phyloP scores from a whole-genome alignment of 2,329 filamentous ascomycete species.

The Hypomyces perniciosus region DNA sequence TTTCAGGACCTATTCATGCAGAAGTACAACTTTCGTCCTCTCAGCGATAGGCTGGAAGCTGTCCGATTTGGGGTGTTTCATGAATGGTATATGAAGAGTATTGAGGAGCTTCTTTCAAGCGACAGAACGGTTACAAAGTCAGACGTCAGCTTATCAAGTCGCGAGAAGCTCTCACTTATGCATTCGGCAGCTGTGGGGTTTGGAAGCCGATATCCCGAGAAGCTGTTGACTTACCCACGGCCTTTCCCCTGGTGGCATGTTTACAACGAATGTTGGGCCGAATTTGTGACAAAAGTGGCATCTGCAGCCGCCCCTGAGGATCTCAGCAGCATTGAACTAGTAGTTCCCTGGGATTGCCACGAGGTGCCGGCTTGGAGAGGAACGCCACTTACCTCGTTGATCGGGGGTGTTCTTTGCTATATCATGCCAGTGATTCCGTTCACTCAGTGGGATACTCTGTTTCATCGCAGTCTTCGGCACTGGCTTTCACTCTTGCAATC shows the following conservation, averaged over 20 bases:
- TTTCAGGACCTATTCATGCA: conserved; percentile 19
- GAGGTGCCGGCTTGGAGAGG: conserved; percentile 20
- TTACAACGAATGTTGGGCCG: conserved; percentile 9
- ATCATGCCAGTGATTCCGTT: conserved; percentile 8
- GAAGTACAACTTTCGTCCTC: conserved; percentile 7
- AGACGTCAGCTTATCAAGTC: conserved; percentile 14
- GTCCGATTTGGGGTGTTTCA: conserved; percentile 19
- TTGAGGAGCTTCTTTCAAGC: conserved; percentile 8
- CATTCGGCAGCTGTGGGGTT: conserved; percentile 21
- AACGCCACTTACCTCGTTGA: conserved; percentile 18
- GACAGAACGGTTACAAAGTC: neutral
- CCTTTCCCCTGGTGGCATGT: neutral
- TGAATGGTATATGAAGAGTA: rapidly evolving
- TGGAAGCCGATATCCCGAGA: conserved; percentile 16
- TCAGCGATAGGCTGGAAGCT: conserved; percentile 18
- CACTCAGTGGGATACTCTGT: conserved; percentile 16
- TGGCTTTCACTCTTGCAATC: conserved; percentile 16
- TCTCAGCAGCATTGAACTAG: conserved; percentile 14
- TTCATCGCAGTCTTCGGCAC: conserved; percentile 15
- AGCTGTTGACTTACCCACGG: conserved; percentile 1
- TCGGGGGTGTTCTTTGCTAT: conserved; percentile 23
- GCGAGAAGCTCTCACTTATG: conserved; percentile 16
- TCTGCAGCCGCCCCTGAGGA: conserved; percentile 1
- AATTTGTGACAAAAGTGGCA: neutral
- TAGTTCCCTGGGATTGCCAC: conserved; percentile 18